These are phyloP conservation scores for Borovskyia barvae DNA, from an alignment of 208 protist species.

Conservation along the genomic window DNA sequence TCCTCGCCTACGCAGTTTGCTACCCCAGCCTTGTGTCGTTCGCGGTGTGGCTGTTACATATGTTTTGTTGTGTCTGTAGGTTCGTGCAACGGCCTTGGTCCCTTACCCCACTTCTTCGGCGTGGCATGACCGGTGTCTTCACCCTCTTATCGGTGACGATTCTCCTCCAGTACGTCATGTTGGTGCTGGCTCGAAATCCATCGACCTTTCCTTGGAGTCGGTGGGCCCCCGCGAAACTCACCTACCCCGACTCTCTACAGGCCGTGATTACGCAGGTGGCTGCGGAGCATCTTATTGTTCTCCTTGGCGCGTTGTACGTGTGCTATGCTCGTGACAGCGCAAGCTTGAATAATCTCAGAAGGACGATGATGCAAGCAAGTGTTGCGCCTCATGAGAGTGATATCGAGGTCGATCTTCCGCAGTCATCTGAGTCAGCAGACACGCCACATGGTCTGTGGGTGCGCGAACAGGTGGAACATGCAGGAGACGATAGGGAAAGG, in stretches of 20 bases:
- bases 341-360: too few relatives aligned
- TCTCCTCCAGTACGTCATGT: slow-evolving; percentile 5
- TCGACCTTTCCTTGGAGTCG: slow-evolving; percentile 3
- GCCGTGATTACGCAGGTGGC: slow-evolving; percentile 2
- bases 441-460: slow-evolving; percentile 5
- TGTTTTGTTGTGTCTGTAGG: slow-evolving; percentile 17
- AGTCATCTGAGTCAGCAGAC: background rate
- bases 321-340: too few relatives aligned
- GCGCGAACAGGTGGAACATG: slow-evolving; percentile 1
- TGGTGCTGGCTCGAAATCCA: slow-evolving; percentile 5
- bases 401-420: background rate
- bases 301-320: slow-evolving; percentile 11
- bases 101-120: background rate
- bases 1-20: slow-evolving; percentile 22
- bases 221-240: slow-evolving; percentile 14
- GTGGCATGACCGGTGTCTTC: background rate
- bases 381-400: too few relatives aligned
- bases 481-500: slow-evolving; percentile 1
- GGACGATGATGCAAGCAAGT: too few relatives aligned
- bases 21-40: slow-evolving; percentile 20
- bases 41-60: slow-evolving; percentile 17
- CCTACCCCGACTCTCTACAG: background rate
- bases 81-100: slow-evolving; percentile 6
- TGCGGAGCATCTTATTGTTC: slow-evolving; percentile 10
- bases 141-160: background rate